These are phyloP conservation scores for Quercus mongolica DNA, from an alignment of 306 rosid genomes.

Conservation along the genomic window DNA sequence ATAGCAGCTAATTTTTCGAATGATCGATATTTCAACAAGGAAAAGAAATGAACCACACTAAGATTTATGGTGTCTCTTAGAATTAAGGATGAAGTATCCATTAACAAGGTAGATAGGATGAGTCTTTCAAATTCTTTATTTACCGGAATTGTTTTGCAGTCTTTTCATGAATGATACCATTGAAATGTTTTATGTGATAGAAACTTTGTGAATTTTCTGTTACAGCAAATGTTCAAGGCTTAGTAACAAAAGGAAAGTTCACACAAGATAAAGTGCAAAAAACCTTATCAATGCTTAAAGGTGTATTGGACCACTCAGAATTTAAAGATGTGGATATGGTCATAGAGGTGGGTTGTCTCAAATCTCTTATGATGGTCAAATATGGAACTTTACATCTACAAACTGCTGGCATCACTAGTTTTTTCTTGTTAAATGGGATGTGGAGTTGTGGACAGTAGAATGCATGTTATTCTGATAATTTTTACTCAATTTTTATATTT, in stretches of 20 bases:
- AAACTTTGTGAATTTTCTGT: conserved; percentile 14
- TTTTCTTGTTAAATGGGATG: background rate
- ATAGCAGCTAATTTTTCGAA: background rate
- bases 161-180: background rate
- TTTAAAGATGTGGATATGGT: conserved; percentile 86
- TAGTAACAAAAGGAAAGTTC: conserved; percentile 66
- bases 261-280: conserved; percentile 60
- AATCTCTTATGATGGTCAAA: background rate
- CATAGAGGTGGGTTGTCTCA: conserved; percentile 61
- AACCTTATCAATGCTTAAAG: conserved; percentile 70
- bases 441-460: background rate
- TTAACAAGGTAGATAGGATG: too few species aligned
- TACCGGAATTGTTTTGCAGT: background rate
- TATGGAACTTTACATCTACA: background rate
- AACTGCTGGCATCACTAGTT: conserved; percentile 1
- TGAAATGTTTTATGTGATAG: background rate
- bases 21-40: background rate
- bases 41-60: background rate
- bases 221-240: conserved; percentile 65
- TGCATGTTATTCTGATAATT: background rate
- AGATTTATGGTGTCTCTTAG: background rate
- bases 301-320: conserved; percentile 72
- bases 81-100: background rate
- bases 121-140: background rate
- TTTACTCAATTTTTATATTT: background rate